Evolutionary conservation across 2,329 filamentous ascomycete genomes (phyloP).

Genomic region (Cladosporium sp.): DNA sequence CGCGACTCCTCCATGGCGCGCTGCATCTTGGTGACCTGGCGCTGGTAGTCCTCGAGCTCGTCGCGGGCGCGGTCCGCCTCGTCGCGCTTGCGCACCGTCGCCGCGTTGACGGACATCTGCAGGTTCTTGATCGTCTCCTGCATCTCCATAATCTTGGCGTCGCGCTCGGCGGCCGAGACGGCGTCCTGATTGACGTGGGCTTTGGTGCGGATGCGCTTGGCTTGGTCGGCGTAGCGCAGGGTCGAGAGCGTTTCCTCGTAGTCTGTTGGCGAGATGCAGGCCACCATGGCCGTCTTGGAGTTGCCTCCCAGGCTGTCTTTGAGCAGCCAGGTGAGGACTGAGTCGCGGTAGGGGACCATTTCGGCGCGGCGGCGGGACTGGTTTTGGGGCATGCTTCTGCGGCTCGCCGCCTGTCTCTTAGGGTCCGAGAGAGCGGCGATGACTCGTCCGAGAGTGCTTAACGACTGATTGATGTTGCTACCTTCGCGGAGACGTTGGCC

Average conservation of each 20-base stretch:
- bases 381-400: slow-evolving; percentile 43
- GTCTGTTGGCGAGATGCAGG: slow-evolving; percentile 89
- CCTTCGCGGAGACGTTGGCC: slow-evolving; percentile 86
- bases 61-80: slow-evolving; percentile 67
- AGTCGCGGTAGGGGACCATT: slow-evolving; percentile 89
- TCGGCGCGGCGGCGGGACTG: slow-evolving; percentile 41
- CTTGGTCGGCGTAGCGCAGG: slow-evolving; percentile 92
- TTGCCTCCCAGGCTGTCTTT: slow-evolving; percentile 96
- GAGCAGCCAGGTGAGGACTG: slow-evolving; percentile 74
- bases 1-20: slow-evolving; percentile 91
- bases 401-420: slow-evolving; percentile 40
- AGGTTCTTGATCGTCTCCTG: slow-evolving; percentile 84
- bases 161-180: slow-evolving; percentile 83
- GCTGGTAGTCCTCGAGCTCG: slow-evolving; percentile 89
- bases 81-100: slow-evolving; percentile 63
- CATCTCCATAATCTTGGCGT: slow-evolving; percentile 92
- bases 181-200: slow-evolving; percentile 95
- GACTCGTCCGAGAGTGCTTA: slow-evolving; percentile 90
- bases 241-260: slow-evolving; percentile 97
- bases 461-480: slow-evolving; percentile 97
- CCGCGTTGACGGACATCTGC: slow-evolving; percentile 63
- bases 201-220: slow-evolving; percentile 91
- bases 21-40: slow-evolving; percentile 82
- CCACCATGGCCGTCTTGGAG: slow-evolving; percentile 98
- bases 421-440: slow-evolving; percentile 81